These are phyloP conservation scores for Coemansia sp. DNA, from an alignment of 192 early-diverging fungal species.

Conservation along the genomic window DNA sequence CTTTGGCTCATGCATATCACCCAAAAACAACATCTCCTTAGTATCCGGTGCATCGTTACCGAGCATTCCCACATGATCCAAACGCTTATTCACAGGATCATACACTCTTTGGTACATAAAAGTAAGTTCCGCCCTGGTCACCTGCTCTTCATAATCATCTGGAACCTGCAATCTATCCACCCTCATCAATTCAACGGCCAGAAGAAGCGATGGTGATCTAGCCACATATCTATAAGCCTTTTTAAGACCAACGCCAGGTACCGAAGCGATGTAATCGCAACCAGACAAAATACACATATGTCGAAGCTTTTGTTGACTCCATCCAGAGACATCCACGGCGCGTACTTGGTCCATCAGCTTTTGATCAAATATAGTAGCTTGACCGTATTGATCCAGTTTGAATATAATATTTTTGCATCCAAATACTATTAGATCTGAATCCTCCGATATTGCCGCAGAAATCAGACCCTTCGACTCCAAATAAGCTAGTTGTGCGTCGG, in stretches of 20 bases:
- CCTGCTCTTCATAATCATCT: conserved; percentile 67
- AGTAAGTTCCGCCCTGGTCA: conserved; percentile 76
- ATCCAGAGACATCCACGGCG: conserved; percentile 59
- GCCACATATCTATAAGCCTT: conserved; percentile 61
- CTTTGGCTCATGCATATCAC: conserved; percentile 53
- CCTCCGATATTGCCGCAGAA: conserved; percentile 85
- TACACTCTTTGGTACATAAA: conserved; percentile 92
- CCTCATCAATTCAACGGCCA: conserved; percentile 47
- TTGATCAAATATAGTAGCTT: conserved; percentile 64
- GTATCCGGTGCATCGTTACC: conserved; percentile 39
- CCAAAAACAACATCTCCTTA: conserved; percentile 59
- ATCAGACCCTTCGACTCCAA: conserved; percentile 68
- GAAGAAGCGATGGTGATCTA: conserved; percentile 67
- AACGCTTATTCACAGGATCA: conserved; percentile 56
- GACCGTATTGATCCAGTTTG: conserved; percentile 78
- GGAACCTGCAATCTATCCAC: conserved; percentile 56
- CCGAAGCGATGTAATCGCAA: conserved; percentile 91
- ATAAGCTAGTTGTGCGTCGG: conserved; percentile 92
- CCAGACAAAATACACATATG: conserved; percentile 96
- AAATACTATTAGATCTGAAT: conserved; percentile 94
- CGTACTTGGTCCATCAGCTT: conserved; percentile 53
- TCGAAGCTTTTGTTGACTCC: conserved; percentile 65
- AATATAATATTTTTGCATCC: conserved; percentile 81
- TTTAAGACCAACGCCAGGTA: conserved; percentile 85
- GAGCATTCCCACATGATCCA: conserved; percentile 63